Conservation (phyloP, 495 filamentous ascomycete species). For the Cercophora sp. region DNA sequence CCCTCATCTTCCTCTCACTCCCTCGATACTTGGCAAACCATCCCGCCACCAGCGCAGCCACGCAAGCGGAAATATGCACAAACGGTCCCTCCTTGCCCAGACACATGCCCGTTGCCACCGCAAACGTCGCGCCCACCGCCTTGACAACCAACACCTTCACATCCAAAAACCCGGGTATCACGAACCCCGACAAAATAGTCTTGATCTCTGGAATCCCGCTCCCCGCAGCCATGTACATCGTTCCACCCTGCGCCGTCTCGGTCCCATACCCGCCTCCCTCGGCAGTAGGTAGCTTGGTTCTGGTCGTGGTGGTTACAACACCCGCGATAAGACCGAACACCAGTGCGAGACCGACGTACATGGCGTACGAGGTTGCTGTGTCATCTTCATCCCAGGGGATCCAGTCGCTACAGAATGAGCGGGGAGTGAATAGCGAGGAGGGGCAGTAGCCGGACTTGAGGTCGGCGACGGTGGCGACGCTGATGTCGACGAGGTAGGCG, state of each 20-base stretch:
- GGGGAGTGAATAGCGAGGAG: constrained; percentile 37
- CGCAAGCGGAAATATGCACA: constrained; percentile 54
- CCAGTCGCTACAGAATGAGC: constrained; percentile 43
- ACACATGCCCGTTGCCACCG: constrained; percentile 55
- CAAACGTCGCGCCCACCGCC: constrained; percentile 51
- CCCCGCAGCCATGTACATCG: constrained; percentile 55
- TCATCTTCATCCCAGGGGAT: constrained; percentile 39
- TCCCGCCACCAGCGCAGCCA: constrained; percentile 47
- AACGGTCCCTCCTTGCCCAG: constrained; percentile 59
- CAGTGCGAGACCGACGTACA: constrained; percentile 49
- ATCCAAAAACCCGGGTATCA: constrained; percentile 52
- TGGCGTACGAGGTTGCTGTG: constrained; percentile 31
- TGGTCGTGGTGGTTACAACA: constrained; percentile 50
- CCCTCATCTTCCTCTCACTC: constrained; percentile 50
- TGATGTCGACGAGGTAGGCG: constrained; percentile 51
- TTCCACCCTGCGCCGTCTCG: constrained; percentile 34
- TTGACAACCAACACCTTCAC: constrained; percentile 53
- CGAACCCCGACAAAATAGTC: constrained; percentile 56
- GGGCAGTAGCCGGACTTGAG: constrained; percentile 53
- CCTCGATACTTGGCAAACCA: constrained; percentile 50
- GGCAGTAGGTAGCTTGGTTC: constrained; percentile 42
- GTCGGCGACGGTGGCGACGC: constrained; percentile 48
- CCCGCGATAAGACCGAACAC: constrained; percentile 48
- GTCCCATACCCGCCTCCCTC: neutral
- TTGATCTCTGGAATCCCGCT: constrained; percentile 58